These are phyloP conservation scores for Yarrowia sp. DNA, from an alignment of 805 yeast species.

Conservation along the genomic window DNA sequence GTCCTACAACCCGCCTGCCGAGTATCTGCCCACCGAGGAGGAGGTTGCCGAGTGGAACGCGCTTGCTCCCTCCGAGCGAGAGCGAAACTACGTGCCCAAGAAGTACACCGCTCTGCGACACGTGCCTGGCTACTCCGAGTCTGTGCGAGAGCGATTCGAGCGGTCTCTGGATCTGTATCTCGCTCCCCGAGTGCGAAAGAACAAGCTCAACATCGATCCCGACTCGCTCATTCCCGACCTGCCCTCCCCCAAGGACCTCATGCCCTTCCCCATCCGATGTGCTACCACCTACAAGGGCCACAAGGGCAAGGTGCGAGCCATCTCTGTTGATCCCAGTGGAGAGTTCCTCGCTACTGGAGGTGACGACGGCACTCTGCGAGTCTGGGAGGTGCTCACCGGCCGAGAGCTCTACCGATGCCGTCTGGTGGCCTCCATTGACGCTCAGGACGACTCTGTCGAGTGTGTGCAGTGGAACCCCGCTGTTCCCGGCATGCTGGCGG, in stretches of 20 bases:
- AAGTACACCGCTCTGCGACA: conserved; percentile 78
- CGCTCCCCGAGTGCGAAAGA: conserved; percentile 93
- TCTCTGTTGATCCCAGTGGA: conserved; percentile 85
- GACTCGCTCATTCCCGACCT: conserved; percentile 93
- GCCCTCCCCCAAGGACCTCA: conserved; percentile 93
- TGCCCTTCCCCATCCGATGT: conserved; percentile 93
- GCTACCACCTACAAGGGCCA: conserved; percentile 86
- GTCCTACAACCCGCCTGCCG: conserved; percentile 96
- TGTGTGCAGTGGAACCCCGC: conserved; percentile 87
- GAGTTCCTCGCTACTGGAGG: conserved; percentile 96
- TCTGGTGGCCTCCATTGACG: conserved; percentile 40
- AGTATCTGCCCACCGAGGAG: conserved; percentile 76
- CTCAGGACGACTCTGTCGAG: conserved; percentile 73
- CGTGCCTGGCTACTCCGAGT: conserved; percentile 89
- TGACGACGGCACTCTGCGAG: conserved; percentile 90
- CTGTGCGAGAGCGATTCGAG: conserved; percentile 87
- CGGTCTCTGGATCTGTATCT: conserved; percentile 88
- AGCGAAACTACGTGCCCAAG: conserved; percentile 74
- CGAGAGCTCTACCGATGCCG: conserved; percentile 72
- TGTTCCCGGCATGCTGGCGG: conserved; percentile 68
- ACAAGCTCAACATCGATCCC: conserved; percentile 90
- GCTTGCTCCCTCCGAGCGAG: conserved; percentile 73
- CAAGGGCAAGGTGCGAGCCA: conserved; percentile 71
- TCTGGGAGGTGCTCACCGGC: conserved; percentile 97
- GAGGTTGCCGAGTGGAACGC: conserved; percentile 71